Conservation (phyloP, 768 basidiomycete genomes). For the Pulveroboletus sp. region DNA sequence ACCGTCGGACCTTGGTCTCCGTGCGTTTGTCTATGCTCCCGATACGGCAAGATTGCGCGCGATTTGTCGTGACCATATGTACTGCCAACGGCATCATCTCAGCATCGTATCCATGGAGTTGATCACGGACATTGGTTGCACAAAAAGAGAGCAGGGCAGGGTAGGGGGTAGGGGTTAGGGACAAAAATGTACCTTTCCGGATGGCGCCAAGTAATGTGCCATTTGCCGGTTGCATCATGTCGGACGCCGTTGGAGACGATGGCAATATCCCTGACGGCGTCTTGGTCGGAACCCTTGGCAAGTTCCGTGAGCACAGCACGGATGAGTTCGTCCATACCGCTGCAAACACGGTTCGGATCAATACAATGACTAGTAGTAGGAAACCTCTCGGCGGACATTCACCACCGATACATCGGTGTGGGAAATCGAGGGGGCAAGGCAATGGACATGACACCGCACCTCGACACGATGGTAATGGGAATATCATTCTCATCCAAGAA, state of each 20-base stretch:
- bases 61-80: conserved; percentile 96
- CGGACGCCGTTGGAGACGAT: conserved; percentile 94
- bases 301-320: conserved; percentile 81
- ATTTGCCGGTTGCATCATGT: conserved; percentile 54
- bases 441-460: conserved; percentile 41
- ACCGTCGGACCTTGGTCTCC: conserved; percentile 53
- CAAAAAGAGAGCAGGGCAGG: not conserved
- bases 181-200: conserved; percentile 64
- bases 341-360: conserved; percentile 29
- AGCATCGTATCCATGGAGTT: not conserved
- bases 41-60: conserved; percentile 88
- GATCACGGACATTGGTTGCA: not conserved
- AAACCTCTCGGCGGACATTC: not conserved
- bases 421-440: not conserved
- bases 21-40: conserved; percentile 37
- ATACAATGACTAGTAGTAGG: not conserved
- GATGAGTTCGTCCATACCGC: conserved; percentile 93
- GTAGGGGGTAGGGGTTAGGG: not conserved
- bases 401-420: conserved; percentile 8
- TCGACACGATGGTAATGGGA: conserved; percentile 92
- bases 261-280: conserved; percentile 72
- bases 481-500: conserved; percentile 82
- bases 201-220: conserved; percentile 86
- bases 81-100: conserved; percentile 36
- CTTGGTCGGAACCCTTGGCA: conserved; percentile 51